Conservation (phyloP, 179 eudicot species). For the Sideroxylon spinosum region DNA sequence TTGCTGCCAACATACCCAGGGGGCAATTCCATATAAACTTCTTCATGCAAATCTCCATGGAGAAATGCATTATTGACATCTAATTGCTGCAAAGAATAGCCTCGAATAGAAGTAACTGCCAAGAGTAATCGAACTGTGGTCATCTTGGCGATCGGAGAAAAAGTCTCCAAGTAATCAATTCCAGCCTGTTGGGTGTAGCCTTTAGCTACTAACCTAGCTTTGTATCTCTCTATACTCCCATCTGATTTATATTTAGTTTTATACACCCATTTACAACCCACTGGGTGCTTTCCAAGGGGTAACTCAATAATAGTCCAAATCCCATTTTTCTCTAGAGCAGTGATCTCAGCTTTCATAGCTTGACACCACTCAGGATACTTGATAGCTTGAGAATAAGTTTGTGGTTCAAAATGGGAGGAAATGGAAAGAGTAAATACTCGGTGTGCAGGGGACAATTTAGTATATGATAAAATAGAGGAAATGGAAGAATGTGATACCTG, state of each 20-base stretch:
- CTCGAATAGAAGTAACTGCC: not conserved
- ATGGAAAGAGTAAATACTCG: no score
- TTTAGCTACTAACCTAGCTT: not conserved
- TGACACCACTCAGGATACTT: not conserved
- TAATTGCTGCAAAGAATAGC: no score
- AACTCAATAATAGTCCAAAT: not conserved
- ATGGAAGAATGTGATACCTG: no score
- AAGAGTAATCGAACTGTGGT: not conserved
- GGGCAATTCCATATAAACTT: not conserved
- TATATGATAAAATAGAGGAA: no score
- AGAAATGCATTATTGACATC: no score
- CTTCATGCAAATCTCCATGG: no score
- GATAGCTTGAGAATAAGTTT: not conserved
- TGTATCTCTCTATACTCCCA: not conserved
- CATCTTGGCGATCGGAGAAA: not conserved
- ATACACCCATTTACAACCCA: constrained; percentile 17
- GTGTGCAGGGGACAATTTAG: no score
- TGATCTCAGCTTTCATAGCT: not conserved
- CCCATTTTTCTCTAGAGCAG: not conserved
- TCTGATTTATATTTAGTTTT: not conserved
- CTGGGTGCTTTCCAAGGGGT: not conserved
- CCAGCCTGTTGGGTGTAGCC: not conserved
- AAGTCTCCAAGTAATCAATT: not conserved
- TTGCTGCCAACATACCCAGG: not conserved
- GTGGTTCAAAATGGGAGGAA: not conserved